These are phyloP conservation scores for Bisporella sp. DNA, from an alignment of 2,329 filamentous ascomycete genomes.

Conservation along the genomic window DNA sequence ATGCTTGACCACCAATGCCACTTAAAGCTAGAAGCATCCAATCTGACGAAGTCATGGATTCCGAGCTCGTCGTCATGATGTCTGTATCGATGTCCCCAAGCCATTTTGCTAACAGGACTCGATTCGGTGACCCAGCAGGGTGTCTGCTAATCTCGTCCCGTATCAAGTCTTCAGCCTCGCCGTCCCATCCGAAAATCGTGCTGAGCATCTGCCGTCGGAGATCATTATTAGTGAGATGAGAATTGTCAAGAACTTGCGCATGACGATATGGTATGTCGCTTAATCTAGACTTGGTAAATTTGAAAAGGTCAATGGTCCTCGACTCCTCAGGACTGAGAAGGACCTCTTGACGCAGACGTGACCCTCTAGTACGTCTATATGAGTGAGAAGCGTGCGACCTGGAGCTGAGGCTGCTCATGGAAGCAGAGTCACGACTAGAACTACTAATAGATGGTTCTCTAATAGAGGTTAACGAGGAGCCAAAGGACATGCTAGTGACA, in stretches of 20 bases:
- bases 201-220: constrained; percentile 85
- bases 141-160: constrained; percentile 78
- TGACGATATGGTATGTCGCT: constrained; percentile 78
- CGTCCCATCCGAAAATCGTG: constrained; percentile 92
- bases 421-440: constrained; percentile 45
- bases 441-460: constrained; percentile 22
- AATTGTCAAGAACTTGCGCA: constrained; percentile 49
- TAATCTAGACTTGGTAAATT: constrained; percentile 72
- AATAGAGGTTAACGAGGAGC: constrained; percentile 43
- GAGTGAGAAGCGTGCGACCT: constrained; percentile 21
- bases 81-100: constrained; percentile 79
- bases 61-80: constrained; percentile 70
- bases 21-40: constrained; percentile 96
- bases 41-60: constrained; percentile 87
- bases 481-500: constrained; percentile 62
- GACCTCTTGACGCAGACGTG: constrained; percentile 73
- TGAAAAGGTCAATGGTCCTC: constrained; percentile 73
- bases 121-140: constrained; percentile 63
- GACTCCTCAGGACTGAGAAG: constrained; percentile 70
- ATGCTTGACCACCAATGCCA: constrained; percentile 70
- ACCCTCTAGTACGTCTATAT: constrained; percentile 43
- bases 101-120: constrained; percentile 87
- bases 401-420: constrained; percentile 44
- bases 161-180: constrained; percentile 73
- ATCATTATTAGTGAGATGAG: constrained; percentile 66